These are phyloP conservation scores for Vigna radiata DNA, from an alignment of 306 rosid species.

Conservation along the genomic window DNA sequence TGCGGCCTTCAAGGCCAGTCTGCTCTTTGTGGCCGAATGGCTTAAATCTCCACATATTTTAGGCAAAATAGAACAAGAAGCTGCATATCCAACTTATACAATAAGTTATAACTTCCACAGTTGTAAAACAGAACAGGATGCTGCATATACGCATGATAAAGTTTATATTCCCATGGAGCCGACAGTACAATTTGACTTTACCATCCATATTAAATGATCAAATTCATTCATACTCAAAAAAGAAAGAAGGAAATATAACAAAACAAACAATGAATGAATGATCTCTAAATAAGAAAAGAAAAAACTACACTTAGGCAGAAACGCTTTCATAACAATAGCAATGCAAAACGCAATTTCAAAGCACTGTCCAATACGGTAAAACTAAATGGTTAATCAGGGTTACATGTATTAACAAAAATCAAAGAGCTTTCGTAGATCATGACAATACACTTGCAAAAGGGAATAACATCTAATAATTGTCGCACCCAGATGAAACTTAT, in stretches of 20 bases:
- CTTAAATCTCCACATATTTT: slow-evolving; percentile 92
- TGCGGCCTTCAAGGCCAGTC: slow-evolving; percentile 89
- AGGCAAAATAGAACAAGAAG: slow-evolving; percentile 29
- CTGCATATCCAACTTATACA: slow-evolving; percentile 44
- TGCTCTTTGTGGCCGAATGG: slow-evolving; percentile 91
- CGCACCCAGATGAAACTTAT: slow-evolving; percentile 24
- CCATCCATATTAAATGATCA: slow-evolving; percentile 5
- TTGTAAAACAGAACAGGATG: not conserved
- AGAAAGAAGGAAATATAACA: slow-evolving; percentile 4
- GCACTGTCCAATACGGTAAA: not conserved
- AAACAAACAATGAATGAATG: not conserved
- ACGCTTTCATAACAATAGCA: not conserved
- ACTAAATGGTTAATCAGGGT: slow-evolving; percentile 6
- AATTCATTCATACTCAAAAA: not conserved
- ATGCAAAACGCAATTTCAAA: slow-evolving; percentile 24
- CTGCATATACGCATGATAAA: not conserved
- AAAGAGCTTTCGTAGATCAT: slow-evolving; percentile 14
- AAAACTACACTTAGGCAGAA: not conserved
- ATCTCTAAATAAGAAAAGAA: not conserved
- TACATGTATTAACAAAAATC: slow-evolving; percentile 25
- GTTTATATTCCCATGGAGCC: slow-evolving; percentile 13
- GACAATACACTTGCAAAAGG: slow-evolving; percentile 11
- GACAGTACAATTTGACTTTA: slow-evolving; percentile 25
- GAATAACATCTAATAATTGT: not conserved
- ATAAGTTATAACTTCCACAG: slow-evolving; percentile 26